phyloP scores from a whole-genome alignment of 2,329 filamentous ascomycete species.

The Talaromyces atroroseus region DNA sequence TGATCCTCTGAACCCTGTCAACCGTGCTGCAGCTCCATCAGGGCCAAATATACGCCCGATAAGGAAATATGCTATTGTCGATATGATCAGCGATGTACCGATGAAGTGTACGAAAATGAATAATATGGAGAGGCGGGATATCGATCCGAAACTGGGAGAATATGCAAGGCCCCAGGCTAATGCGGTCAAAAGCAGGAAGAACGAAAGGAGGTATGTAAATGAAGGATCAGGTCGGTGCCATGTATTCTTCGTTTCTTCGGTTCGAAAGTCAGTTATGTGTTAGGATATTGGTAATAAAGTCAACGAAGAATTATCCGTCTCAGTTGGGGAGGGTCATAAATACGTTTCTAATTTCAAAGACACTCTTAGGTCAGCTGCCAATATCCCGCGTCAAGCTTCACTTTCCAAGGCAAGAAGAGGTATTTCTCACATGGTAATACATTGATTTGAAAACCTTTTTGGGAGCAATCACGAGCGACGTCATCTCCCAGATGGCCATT shows the following conservation, averaged over 20 bases:
- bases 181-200: slow-evolving; percentile 55
- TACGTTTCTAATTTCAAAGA: slow-evolving; percentile 12
- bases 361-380: neutral
- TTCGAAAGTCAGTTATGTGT: slow-evolving; percentile 10
- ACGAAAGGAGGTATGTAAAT: slow-evolving; percentile 63
- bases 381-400: neutral
- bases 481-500: slow-evolving; percentile 69
- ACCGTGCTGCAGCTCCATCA: slow-evolving; percentile 39
- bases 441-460: slow-evolving; percentile 68
- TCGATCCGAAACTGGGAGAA: slow-evolving; percentile 42
- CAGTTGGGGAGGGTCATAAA: neutral
- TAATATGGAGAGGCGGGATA: slow-evolving; percentile 43
- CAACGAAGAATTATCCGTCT: neutral
- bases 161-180: slow-evolving; percentile 56
- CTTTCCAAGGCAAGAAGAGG: neutral
- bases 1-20: slow-evolving; percentile 42
- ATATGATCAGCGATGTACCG: slow-evolving; percentile 53
- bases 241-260: slow-evolving; percentile 61
- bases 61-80: slow-evolving; percentile 59
- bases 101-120: slow-evolving; percentile 58
- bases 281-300: neutral
- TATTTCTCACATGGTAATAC: slow-evolving; percentile 59
- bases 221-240: slow-evolving; percentile 66
- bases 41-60: slow-evolving; percentile 58
- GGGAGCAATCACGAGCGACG: slow-evolving; percentile 60